phyloP scores from a whole-genome alignment of 805 yeast genomes.

The Candida arabinofermentans region DNA sequence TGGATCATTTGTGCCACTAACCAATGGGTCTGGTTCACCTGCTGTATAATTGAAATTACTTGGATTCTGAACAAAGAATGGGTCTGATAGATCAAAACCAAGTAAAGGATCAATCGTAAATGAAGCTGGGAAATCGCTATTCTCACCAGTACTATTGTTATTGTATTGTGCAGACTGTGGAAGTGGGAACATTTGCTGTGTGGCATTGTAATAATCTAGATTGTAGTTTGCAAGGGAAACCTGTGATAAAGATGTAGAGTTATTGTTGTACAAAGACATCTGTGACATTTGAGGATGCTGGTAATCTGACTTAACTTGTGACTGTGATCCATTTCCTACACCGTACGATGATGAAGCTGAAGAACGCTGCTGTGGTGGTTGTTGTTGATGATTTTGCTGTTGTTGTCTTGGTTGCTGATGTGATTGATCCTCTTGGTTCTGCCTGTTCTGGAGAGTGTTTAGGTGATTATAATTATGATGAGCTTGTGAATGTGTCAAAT shows the following conservation, averaged over 20 bases:
- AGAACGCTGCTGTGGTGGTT: slow-evolving; percentile 1
- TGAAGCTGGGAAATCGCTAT: slow-evolving; percentile 6
- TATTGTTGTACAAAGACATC: slow-evolving; percentile 5
- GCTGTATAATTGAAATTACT: slow-evolving; percentile 39
- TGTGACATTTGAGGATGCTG: neutral
- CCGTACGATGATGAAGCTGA: neutral
- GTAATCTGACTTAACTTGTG: neutral
- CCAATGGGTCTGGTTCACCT: slow-evolving; percentile 10
- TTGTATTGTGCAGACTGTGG: slow-evolving; percentile 9
- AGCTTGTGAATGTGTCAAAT: neutral
- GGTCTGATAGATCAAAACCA: slow-evolving; percentile 43
- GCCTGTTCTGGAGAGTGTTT: slow-evolving; percentile 1
- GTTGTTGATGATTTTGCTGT: neutral
- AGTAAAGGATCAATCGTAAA: slow-evolving; percentile 33
- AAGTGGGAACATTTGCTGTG: slow-evolving; percentile 19
- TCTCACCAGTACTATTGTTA: slow-evolving; percentile 5
- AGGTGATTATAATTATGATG: neutral
- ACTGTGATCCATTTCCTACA: slow-evolving; percentile 1
- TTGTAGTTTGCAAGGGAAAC: slow-evolving; percentile 17
- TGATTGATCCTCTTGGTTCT: slow-evolving; percentile 1
- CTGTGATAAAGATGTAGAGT: slow-evolving; percentile 18
- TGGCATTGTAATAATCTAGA: slow-evolving; percentile 22
- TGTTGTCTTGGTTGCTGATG: slow-evolving; percentile 7
- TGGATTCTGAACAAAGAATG: slow-evolving; percentile 50
- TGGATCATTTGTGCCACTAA: neutral